Percentiles rank a stretch among this genome's conserved stretches.
Conservation (phyloP, 805 yeast species). For the Blastobotrys peoriensis region DNA sequence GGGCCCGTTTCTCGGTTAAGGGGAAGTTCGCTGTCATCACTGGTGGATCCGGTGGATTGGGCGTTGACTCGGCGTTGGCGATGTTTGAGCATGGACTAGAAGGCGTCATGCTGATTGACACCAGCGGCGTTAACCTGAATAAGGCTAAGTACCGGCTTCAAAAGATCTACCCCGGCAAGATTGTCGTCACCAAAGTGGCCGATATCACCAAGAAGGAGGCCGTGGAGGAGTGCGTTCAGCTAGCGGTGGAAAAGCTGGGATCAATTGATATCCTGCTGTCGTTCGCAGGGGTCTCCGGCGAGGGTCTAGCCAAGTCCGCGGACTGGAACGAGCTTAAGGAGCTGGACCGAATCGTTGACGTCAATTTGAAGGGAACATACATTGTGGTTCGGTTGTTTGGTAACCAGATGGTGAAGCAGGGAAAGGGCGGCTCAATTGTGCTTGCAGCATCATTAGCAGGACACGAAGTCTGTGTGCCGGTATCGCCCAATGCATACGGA, state of each 20-base stretch:
- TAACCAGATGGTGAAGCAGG: slow-evolving; percentile 7
- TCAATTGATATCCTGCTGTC: slow-evolving; percentile 44
- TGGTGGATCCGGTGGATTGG: slow-evolving; percentile 12
- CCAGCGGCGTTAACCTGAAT: neutral
- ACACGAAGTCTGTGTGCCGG: slow-evolving; percentile 5
- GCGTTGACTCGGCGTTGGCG: slow-evolving; percentile 9
- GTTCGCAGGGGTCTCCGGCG: slow-evolving; percentile 37
- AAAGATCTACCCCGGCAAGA: slow-evolving; percentile 2
- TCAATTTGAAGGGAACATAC: slow-evolving; percentile 7
- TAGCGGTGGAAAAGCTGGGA: slow-evolving; percentile 16
- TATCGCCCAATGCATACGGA: slow-evolving; percentile 4
- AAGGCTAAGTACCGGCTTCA: slow-evolving; percentile 2
- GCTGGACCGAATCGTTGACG: slow-evolving; percentile 4
- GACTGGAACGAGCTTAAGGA: neutral
- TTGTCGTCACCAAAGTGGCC: neutral
- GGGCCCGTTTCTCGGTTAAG: slow-evolving; percentile 6
- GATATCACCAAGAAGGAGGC: slow-evolving; percentile 7
- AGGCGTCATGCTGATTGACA: slow-evolving; percentile 5
- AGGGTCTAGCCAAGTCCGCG: slow-evolving; percentile 18
- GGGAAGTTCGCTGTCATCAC: slow-evolving; percentile 9
- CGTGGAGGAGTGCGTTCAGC: slow-evolving; percentile 1
- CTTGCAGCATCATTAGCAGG: slow-evolving; percentile 7
- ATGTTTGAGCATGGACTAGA: slow-evolving; percentile 9
- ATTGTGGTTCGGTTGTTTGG: slow-evolving; percentile 5
- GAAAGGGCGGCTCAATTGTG: slow-evolving; percentile 7